Base-by-base conservation (phyloP, 192 early-diverging fungal species). In the Podila horticola region DNA sequence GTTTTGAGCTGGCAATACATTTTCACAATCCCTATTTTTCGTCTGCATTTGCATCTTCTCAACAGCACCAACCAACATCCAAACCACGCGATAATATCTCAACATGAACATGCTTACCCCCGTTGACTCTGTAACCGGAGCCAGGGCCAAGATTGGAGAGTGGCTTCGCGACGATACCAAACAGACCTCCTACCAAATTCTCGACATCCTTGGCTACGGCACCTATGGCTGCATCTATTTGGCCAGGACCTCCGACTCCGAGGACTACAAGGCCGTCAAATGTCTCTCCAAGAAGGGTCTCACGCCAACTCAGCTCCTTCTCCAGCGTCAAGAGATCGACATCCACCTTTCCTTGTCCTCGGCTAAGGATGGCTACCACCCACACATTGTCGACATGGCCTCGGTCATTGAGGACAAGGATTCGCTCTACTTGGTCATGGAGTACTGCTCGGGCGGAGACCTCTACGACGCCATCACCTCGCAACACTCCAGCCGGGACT, bases 351-450 rank as follows among this genome's bases (percentile, higher is more conserved):
- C 84, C 7, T 85, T 93, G 10, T 81, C 70, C 29, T 84, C 77
- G 19, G 55, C 62, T 19, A 63, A 48, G 9, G 45, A 72, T 17
- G 77, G 77, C 9, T 52, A 73, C 61, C 97, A 98, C 83, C 92
- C 89, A 9, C 92, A 95, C 75, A 93, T 99, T 20, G 89, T 97
- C 28, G 93, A 93, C 50, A 87, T 99, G 22, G 91, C 93, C 74
- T 94, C 93, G 73, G 95, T 97, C 67, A 92, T 98, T 71, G 95
- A 98, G 87, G 94, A 93, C 41, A 89, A 92, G 45, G 83, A 92
- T 60, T 93, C 94, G 62, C 90, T 99, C 6, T 97, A 95, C 84
- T 87, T 99, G 74, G 94, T 98, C 59, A 97, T 99, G 96, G 97
- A 99, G 83, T 91, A 94, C 75, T 95, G 94, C 62, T 87, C 93